phyloP scores from a whole-genome alignment of 768 basidiomycete species.

The Lentinula sp. region DNA sequence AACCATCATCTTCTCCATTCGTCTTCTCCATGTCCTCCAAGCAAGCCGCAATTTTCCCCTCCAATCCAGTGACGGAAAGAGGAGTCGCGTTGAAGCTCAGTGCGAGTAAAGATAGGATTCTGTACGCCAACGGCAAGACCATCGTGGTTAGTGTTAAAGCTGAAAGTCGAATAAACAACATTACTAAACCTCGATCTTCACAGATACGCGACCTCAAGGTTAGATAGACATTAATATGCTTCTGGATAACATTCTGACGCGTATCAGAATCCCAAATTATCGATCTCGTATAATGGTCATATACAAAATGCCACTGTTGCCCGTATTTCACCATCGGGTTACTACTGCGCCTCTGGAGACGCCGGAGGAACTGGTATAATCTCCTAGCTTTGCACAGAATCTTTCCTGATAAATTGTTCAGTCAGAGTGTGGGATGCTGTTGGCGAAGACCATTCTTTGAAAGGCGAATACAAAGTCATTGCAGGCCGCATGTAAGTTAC shows the following conservation, averaged over 20 bases:
- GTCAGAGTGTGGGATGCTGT: slow-evolving; percentile 93
- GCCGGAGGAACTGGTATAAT: slow-evolving; percentile 64
- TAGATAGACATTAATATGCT: slow-evolving; percentile 11
- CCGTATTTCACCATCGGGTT: slow-evolving; percentile 88
- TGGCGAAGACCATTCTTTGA: slow-evolving; percentile 77
- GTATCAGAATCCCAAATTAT: slow-evolving; percentile 56
- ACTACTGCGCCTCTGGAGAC: slow-evolving; percentile 93
- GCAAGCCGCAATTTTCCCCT: slow-evolving; percentile 49
- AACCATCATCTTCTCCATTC: slow-evolving; percentile 26
- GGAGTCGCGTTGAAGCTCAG: slow-evolving; percentile 70
- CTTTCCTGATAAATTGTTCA: slow-evolving; percentile 17
- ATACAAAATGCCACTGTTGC: slow-evolving; percentile 84
- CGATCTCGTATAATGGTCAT: slow-evolving; percentile 72
- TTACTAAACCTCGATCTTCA: neutral
- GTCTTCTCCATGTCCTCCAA: slow-evolving; percentile 38
- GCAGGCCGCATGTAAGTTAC: slow-evolving; percentile 63
- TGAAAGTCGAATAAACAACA: neutral
- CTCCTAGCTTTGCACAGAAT: neutral
- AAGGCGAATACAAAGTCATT: slow-evolving; percentile 73
- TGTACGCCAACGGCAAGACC: slow-evolving; percentile 80
- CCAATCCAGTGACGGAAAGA: slow-evolving; percentile 62
- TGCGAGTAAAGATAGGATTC: slow-evolving; percentile 70
- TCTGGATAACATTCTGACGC: neutral
- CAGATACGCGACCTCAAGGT: slow-evolving; percentile 86
- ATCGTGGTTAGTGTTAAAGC: slow-evolving; percentile 64